phyloP scores from a whole-genome alignment of 495 filamentous ascomycete species.

The Barbatosphaeria neglecta region DNA sequence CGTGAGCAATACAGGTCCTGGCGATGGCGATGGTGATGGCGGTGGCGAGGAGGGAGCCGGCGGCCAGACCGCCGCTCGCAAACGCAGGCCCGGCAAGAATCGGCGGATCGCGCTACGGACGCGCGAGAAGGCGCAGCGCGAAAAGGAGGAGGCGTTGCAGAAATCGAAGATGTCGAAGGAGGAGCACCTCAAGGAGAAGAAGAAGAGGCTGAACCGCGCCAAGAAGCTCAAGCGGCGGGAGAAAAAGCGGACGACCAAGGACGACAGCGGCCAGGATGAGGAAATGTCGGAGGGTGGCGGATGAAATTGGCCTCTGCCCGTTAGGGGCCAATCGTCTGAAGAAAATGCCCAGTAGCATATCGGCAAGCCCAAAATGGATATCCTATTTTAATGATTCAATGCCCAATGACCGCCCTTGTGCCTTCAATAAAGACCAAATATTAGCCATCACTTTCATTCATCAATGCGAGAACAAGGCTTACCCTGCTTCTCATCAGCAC shows the following conservation, averaged over 20 bases:
- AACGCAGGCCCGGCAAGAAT: conserved; percentile 43
- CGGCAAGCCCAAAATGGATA: too few species aligned
- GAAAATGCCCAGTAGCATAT: too few species aligned
- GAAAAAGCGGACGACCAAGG: conserved; percentile 35
- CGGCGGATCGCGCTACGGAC: conserved; percentile 33
- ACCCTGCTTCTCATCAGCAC: too few species aligned
- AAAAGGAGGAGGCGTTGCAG: conserved; percentile 15
- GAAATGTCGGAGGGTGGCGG: not conserved
- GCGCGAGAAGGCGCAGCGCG: conserved; percentile 17
- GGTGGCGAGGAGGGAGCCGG: too few species aligned
- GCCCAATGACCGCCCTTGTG: too few species aligned
- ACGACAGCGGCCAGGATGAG: conserved; percentile 2
- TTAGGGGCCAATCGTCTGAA: too few species aligned
- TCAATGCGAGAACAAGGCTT: too few species aligned
- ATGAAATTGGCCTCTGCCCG: too few species aligned
- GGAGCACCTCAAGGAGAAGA: conserved; percentile 40
- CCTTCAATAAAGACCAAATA: too few species aligned
- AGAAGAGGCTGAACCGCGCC: conserved; percentile 38
- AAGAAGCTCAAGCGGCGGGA: conserved; percentile 40
- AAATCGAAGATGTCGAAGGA: conserved; percentile 28
- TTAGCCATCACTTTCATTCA: too few species aligned
- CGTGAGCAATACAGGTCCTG: conserved; percentile 4
- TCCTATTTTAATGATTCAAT: too few species aligned
- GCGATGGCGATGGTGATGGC: conserved; percentile 4
- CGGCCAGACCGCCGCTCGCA: too few species aligned